These are phyloP conservation scores for Ormosia semicastrata DNA, from an alignment of 306 rosid genomes.

Conservation along the genomic window DNA sequence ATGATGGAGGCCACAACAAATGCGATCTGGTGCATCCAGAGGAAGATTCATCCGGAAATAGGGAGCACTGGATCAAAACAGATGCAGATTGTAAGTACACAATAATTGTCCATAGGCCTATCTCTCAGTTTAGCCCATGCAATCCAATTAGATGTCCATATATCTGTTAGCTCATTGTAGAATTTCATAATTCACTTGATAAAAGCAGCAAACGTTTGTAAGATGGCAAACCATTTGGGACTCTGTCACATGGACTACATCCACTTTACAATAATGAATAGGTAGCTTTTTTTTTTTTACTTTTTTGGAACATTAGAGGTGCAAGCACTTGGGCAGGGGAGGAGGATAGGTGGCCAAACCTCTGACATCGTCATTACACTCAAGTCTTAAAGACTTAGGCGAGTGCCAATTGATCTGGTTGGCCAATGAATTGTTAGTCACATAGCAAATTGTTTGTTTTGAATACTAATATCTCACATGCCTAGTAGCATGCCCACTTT, in stretches of 20 bases:
- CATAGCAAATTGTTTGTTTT: background rate
- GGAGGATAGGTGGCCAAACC: background rate
- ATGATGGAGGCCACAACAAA: conserved; percentile 44
- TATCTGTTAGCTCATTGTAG: background rate
- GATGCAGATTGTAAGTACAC: conserved; percentile 92
- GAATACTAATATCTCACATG: background rate
- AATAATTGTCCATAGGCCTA: background rate
- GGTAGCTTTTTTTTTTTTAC: background rate
- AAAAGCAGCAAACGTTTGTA: background rate
- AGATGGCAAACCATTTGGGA: background rate
- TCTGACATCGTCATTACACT: background rate
- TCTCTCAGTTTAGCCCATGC: background rate
- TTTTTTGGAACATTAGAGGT: background rate
- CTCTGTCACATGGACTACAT: background rate
- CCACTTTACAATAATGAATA: background rate
- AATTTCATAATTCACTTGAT: background rate
- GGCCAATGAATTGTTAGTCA: background rate
- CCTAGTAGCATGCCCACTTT: background rate
- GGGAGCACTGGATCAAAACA: conserved; percentile 93
- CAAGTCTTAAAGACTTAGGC: background rate
- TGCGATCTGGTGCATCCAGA: conserved; percentile 48
- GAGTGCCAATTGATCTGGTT: background rate
- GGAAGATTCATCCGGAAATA: conserved; percentile 61
- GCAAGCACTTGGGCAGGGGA: background rate
- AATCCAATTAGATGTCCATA: background rate